Percentiles rank a stretch among this genome's conserved stretches.
These are phyloP conservation scores for Agroathelia rolfsii DNA, from an alignment of 1,284 basidiomycete species.

Conservation along the genomic window DNA sequence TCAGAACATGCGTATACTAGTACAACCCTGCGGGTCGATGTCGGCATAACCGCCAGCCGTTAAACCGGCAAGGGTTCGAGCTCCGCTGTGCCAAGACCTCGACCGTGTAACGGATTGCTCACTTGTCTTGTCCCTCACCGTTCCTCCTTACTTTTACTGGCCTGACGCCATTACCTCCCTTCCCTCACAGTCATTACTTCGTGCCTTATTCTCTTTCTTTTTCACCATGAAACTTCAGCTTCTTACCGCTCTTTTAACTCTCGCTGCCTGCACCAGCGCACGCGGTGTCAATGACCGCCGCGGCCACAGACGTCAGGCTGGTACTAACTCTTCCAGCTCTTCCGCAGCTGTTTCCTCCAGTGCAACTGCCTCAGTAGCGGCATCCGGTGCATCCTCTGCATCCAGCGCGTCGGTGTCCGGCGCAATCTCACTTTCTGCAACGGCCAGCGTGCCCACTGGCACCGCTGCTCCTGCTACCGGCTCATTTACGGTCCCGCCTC, in stretches of 20 bases:
- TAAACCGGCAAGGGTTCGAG: too few relatives aligned
- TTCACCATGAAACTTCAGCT: constrained; percentile 32
- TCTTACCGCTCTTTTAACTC: constrained; percentile 33
- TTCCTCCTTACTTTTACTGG: constrained; percentile 1
- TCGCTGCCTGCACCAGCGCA: constrained; percentile 27
- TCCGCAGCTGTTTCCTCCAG: too few relatives aligned
- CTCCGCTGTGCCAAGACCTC: too few relatives aligned
- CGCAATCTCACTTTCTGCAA: constrained; percentile 12
- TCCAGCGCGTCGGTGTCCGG: constrained; percentile 11
- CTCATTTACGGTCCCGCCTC: constrained; percentile 44
- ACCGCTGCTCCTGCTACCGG: constrained; percentile 13
- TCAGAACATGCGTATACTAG: too few relatives aligned
- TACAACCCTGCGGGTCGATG: too few relatives aligned
- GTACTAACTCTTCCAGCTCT: constrained; percentile 16
- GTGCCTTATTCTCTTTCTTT: constrained; percentile 11
- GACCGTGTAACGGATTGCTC: too few relatives aligned
- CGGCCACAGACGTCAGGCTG: constrained; percentile 17
- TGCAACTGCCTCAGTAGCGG: constrained; percentile 7
- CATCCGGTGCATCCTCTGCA: constrained; percentile 15
- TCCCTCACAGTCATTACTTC: too few relatives aligned
- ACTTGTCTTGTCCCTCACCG: constrained; percentile 7
- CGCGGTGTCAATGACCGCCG: constrained; percentile 19
- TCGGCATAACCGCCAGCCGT: too few relatives aligned
- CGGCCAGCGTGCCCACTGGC: constrained; percentile 1
- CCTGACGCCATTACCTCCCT: constrained; percentile 10